Base-by-base conservation (phyloP, 768 basidiomycete genomes). In the Rhodotorula diobovata region DNA sequence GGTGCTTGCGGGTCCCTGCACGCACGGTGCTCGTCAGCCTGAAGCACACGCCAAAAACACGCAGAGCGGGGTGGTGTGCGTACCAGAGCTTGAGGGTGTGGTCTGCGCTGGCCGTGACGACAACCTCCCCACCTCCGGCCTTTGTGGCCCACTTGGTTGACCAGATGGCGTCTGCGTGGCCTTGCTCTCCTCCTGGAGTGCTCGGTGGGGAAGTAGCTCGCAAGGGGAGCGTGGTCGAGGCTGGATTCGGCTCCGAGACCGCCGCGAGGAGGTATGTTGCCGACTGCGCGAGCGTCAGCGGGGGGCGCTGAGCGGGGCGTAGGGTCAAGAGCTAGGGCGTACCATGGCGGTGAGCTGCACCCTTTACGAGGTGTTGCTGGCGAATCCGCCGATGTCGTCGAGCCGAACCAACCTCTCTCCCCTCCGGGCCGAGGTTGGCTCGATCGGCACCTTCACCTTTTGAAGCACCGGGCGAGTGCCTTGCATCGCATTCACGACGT, bases 111-210 rank as follows among this genome's bases (percentile, higher is more conserved):
- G 45, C 70, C 5, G 74, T 66, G 5, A 63, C 67, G 28, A 72
- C 70, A 32, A 71, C 23, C 20, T 65, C 60, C 5, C 63, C 70
- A 20, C 74, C 70, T 18, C n/a, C 55, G 4, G 58, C 66, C 6
- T 21, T 34, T 12, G 45, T 30, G 0, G 63, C 63, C 69, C 69
- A 71, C 28, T 58, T 58, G 1, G 61, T 18, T 1, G 34, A 28
- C 74, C 74, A 75, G 21, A 75, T 45, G 1, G 74, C 67, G 32
- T 75, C 74, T 9, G 67, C 55, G 35, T 75, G 74, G 9, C 72
- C 72, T 4, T 30, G 37, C 32, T 41, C 50, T 10, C 34, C 61
- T 18, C 34, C 51, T 1, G 69, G 59, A 2, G 41, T 59, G 6
- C 41, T 11, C 11, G 63, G 58, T n/a, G 60, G 51, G 8, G 46